Evolutionary conservation across 352 stramenopile species (phyloP).

Genomic region (Phytophthora pseudosyringae): DNA sequence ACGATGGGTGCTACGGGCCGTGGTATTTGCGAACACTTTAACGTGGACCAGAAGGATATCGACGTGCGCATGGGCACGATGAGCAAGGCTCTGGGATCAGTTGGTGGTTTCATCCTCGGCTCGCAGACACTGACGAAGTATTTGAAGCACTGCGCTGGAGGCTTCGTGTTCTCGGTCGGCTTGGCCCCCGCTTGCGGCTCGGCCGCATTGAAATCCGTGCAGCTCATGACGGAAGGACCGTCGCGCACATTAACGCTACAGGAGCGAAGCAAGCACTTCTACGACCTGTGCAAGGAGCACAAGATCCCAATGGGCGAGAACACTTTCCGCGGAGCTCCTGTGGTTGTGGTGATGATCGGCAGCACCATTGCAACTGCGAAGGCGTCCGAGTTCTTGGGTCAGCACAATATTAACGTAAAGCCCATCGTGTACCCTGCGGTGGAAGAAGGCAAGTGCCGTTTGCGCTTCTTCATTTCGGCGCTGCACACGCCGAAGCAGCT

Average conservation of each 20-base stretch:
- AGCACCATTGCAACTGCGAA: conserved; percentile 81
- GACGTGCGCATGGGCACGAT: conserved; percentile 78
- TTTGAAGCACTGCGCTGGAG: conserved; percentile 69
- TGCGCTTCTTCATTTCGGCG: conserved; percentile 89
- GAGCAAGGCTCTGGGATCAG: conserved; percentile 74
- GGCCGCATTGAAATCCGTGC: conserved; percentile 71
- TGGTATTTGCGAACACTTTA: conserved; percentile 63
- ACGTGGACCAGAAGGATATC: conserved; percentile 50
- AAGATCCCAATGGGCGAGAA: conserved; percentile 64
- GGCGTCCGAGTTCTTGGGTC: conserved; percentile 65
- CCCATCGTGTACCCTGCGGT: conserved; percentile 88
- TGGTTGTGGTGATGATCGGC: conserved; percentile 83
- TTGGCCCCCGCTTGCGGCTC: conserved; percentile 71
- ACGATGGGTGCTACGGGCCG: conserved; percentile 64
- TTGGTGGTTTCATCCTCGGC: conserved; percentile 71
- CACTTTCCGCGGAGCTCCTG: conserved; percentile 73
- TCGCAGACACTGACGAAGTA: conserved; percentile 60
- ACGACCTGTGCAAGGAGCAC: conserved; percentile 70
- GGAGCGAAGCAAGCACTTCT: conserved; percentile 77
- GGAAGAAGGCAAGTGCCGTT: conserved; percentile 81
- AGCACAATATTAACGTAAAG: conserved; percentile 80
- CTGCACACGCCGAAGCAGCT: conserved; percentile 77
- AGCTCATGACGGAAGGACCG: conserved; percentile 67
- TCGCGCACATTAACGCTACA: conserved; percentile 70
- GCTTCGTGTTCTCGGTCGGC: conserved; percentile 84